Evolutionary conservation across 225 moss, liverwort and hornwort genomes (phyloP), one percentile per base, ranked within the genome.

Genomic region (Bryum argenteum): DNA sequence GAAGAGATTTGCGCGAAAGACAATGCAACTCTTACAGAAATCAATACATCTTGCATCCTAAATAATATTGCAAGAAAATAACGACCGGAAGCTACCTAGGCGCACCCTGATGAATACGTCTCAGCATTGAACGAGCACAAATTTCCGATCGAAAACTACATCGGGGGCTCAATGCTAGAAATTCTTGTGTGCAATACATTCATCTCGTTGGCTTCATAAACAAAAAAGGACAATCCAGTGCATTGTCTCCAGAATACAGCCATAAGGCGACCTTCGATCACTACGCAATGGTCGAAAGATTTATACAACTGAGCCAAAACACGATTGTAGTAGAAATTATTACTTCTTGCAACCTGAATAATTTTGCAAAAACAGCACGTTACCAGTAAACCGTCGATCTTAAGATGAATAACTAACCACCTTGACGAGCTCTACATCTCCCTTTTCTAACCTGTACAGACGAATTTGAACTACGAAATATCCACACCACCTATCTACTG

Each of bases 381-480:
- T 48, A 24, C 24, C 56, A 78, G n/a, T 50, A 20, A 54, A 9
- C 20, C 24, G 6, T 65, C 20, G 9, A 13, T 60, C 22, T 28
- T 66, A 20, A 37, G 33, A 72, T 1, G 69, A 48, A 17, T 50
- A 0, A 6, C 55, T 39, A 21, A 62, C 63, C 33, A 62, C 17
- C n/a, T 62, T 40, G 11, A 65, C 66, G 21, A 28, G 20, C 56
- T 69, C 39, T 26, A 73, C 69, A 63, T 42, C 11, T 54, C 63
- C 68, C 63, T 50, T 40, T 15, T 28, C 56, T 9, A 11, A 8
- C 17, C 45, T 65, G 1, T 1, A 15, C 10, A 44, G 38, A 54
- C 2, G 24, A 61, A 59, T 53, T 19, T 56, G 18, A 22, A 9
- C 54, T 52, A 33, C 5, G 6, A 74, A 47, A 58, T 23, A 51